A percentile compares a stretch with the other conserved stretches of the same genome.
Evolutionary conservation across 345 rosid species (phyloP).

Genomic region (Moringa oleifera): DNA sequence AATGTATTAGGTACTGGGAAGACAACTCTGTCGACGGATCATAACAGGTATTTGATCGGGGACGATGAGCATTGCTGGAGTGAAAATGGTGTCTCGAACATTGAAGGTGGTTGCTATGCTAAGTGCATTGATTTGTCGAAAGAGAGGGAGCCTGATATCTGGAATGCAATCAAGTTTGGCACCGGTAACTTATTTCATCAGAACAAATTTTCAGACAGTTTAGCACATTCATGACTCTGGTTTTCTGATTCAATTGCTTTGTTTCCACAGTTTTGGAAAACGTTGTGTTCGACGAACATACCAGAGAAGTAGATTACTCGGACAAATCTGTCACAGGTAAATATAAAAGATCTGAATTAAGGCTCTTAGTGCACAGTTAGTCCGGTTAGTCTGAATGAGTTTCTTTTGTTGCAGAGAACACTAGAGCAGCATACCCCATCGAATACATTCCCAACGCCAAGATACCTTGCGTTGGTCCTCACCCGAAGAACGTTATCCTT

Average conservation of each 20-base stretch:
- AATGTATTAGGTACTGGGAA: slow-evolving; percentile 70
- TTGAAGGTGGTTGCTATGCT: slow-evolving; percentile 98
- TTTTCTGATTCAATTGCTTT: too few relatives aligned
- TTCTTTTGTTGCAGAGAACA: slow-evolving; percentile 57
- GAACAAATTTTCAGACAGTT: too few relatives aligned
- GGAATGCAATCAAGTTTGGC: slow-evolving; percentile 97
- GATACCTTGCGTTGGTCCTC: slow-evolving; percentile 87
- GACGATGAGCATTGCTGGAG: slow-evolving; percentile 98
- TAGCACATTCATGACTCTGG: too few relatives aligned
- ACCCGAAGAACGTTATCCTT: slow-evolving; percentile 87
- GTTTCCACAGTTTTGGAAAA: slow-evolving; percentile 69
- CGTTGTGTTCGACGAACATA: slow-evolving; percentile 91
- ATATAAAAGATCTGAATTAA: too few relatives aligned
- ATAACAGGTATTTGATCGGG: slow-evolving; percentile 80
- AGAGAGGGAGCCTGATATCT: slow-evolving; percentile 95
- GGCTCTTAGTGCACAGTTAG: too few relatives aligned
- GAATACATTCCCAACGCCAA: slow-evolving; percentile 90
- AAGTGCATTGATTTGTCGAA: slow-evolving; percentile 88
- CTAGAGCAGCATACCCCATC: slow-evolving; percentile 92
- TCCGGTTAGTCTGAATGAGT: background rate
- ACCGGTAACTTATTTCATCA: slow-evolving; percentile 41
- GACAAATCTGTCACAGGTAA: slow-evolving; percentile 91
- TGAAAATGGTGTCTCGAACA: slow-evolving; percentile 85
- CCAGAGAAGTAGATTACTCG: slow-evolving; percentile 72
- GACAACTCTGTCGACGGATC: slow-evolving; percentile 95